Evolutionary conservation across 805 yeast species (phyloP).

Genomic region (Blastobotrys robertii): DNA sequence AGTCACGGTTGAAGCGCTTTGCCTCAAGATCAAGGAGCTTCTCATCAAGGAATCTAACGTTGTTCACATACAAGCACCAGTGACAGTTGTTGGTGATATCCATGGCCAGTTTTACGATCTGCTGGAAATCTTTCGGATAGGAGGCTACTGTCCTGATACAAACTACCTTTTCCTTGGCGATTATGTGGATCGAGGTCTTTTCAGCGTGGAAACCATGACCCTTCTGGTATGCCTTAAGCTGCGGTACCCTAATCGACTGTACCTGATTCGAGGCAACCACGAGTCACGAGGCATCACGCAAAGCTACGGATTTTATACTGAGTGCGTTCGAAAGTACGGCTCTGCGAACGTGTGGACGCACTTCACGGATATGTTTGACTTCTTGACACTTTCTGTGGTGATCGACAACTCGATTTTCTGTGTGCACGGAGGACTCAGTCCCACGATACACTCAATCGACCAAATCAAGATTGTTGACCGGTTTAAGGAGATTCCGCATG

Average conservation of each 20-base stretch:
- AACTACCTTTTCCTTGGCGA: conserved; percentile 91
- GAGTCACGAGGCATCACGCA: conserved; percentile 96
- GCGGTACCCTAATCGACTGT: conserved; percentile 78
- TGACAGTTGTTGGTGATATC: conserved; percentile 94
- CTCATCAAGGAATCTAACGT: conserved; percentile 78
- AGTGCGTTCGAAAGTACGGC: conserved; percentile 85
- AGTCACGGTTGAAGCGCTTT: conserved; percentile 56
- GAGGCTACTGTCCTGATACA: conserved; percentile 88
- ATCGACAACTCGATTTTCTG: conserved; percentile 87
- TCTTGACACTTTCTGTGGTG: conserved; percentile 76
- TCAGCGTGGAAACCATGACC: conserved; percentile 86
- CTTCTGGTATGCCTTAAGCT: conserved; percentile 72
- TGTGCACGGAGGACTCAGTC: conserved; percentile 94
- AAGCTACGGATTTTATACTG: conserved; percentile 93
- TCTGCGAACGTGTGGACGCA: conserved; percentile 72
- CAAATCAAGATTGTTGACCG: conserved; percentile 86
- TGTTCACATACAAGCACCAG: conserved; percentile 73
- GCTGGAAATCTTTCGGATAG: conserved; percentile 84
- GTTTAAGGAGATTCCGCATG: conserved; percentile 93
- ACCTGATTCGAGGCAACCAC: conserved; percentile 86
- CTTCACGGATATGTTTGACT: conserved; percentile 90
- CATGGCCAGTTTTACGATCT: conserved; percentile 96
- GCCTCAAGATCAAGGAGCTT: conserved; percentile 75
- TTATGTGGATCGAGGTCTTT: conserved; percentile 92
- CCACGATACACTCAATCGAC: conserved; percentile 87